A percentile compares a stretch with the other conserved stretches of the same genome.
Conservation (phyloP, 2,329 filamentous ascomycete genomes). For the Colletotrichum gigasporum region DNA sequence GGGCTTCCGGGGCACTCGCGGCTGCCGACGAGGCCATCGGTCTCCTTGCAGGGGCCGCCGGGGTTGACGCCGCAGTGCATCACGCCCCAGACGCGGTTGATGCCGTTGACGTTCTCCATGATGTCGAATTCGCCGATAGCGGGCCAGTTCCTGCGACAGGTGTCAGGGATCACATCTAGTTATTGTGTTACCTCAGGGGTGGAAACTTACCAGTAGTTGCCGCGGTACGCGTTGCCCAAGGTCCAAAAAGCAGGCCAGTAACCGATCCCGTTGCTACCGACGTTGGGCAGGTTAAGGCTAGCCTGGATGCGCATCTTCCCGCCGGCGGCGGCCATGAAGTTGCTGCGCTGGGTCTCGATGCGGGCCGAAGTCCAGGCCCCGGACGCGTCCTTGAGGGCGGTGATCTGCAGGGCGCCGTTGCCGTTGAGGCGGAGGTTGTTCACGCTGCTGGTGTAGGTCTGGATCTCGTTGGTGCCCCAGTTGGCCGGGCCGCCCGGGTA, state of each 20-base stretch:
- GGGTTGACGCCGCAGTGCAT: slow-evolving; percentile 52
- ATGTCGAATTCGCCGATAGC: slow-evolving; percentile 55
- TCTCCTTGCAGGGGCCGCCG: slow-evolving; percentile 54
- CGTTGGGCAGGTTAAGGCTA: slow-evolving; percentile 43
- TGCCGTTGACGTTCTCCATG: slow-evolving; percentile 53
- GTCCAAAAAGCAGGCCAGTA: slow-evolving; percentile 59
- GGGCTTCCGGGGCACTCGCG: slow-evolving; percentile 32
- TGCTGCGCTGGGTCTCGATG: slow-evolving; percentile 47
- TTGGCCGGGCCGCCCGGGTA: slow-evolving; percentile 55
- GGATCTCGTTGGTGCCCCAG: slow-evolving; percentile 60
- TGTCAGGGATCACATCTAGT: neutral
- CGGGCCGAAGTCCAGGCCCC: slow-evolving; percentile 54
- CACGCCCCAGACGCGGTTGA: slow-evolving; percentile 44
- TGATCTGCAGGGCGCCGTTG: slow-evolving; percentile 53
- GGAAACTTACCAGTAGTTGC: slow-evolving; percentile 40
- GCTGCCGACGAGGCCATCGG: slow-evolving; percentile 41
- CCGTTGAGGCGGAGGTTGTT: slow-evolving; percentile 60
- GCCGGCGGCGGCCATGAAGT: slow-evolving; percentile 46
- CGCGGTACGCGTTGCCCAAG: slow-evolving; percentile 49
- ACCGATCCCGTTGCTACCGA: slow-evolving; percentile 50
- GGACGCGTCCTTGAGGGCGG: slow-evolving; percentile 51
- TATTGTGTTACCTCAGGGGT: neutral
- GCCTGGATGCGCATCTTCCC: slow-evolving; percentile 50
- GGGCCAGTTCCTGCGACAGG: slow-evolving; percentile 47
- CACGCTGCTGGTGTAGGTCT: slow-evolving; percentile 53